Evolutionary conservation across 164 flowering plant genomes (phyloP).

Genomic region (Houttuynia cordata): DNA sequence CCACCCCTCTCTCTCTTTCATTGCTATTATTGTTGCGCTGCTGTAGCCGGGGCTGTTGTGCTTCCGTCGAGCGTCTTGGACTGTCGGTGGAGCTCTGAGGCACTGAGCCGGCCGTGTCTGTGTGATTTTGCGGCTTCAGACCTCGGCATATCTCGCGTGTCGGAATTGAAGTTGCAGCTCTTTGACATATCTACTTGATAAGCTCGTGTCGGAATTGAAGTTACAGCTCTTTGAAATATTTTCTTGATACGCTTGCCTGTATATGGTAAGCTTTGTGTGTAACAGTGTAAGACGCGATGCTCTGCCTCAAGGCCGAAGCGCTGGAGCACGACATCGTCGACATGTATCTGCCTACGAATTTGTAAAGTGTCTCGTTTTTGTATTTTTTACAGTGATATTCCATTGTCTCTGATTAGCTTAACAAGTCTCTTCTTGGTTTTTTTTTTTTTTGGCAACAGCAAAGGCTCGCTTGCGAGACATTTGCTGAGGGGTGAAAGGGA

Average conservation of each 20-base stretch:
- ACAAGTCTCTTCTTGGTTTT: not conserved
- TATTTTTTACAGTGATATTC: not conserved
- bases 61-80: not conserved
- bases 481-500: slow-evolving; percentile 4
- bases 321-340: slow-evolving; percentile 6
- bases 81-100: not conserved
- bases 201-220: no score
- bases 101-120: no score
- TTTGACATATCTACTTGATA: no score
- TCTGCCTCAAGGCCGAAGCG: slow-evolving; percentile 17
- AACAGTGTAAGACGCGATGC: slow-evolving; percentile 9
- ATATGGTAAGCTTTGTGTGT: not conserved
- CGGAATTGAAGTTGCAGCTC: no score
- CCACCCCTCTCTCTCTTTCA: not conserved
- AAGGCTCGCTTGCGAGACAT: slow-evolving; percentile 10
- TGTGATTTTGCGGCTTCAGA: no score
- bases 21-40: not conserved
- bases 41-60: not conserved
- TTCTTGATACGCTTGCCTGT: no score
- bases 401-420: not conserved
- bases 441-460: slow-evolving; percentile 6
- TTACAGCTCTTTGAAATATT: no score
- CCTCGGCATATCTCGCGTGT: no score
- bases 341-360: slow-evolving; percentile 8
- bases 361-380: slow-evolving; percentile 1